Evolutionary conservation across 768 basidiomycete genomes (phyloP), one percentile per base, ranked within the genome.

Genomic region (Sistotremastrum suecicum): DNA sequence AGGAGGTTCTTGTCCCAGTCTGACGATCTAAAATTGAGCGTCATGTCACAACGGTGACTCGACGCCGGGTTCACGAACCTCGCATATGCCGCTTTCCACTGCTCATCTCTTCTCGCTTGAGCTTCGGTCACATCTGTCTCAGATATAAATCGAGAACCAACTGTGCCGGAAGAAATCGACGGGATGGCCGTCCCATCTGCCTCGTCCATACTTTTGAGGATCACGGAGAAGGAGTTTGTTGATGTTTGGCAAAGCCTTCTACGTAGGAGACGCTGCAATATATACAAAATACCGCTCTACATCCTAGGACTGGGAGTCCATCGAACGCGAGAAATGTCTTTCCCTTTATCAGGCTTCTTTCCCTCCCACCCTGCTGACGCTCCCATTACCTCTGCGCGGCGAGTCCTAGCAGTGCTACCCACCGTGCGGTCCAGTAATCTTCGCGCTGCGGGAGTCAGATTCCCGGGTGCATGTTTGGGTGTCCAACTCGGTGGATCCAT

Each of bases 51-150:
- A 10, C 37, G n/a, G 12, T 38, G 30, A 33, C 34, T n/a, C 12
- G 39, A 29, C 36, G 48, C 34, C 8, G 36, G 29, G 43, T 31
- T 39, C 12, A 40, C 41, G 42, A 34, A 78, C 83, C 83, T 74
- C 38, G 86, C 87, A 61, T 89, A 90, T 30, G 87, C 87, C 9
- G 86, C 87, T 56, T 80, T 85, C 87, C 87, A 90, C 54, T 87
- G 83, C 54, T 85, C 85, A 5, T 90, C 87, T 50, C 78, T 68
- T 32, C 77, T 68, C 5, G 73, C 67, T 45, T 76, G 82, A 35
- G 83, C 83, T 20, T 70, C 65, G 36, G 89, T 87, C 39, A 90
- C 63, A 44, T 90, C 87, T 10, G 71, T 70, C 61, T 85, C 77
- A 38, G 86, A 78, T 51, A 90, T 75, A 62, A 90, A 90, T 45